Evolutionary conservation across 768 basidiomycete species (phyloP).

Genomic region (Russula dissimulans): DNA sequence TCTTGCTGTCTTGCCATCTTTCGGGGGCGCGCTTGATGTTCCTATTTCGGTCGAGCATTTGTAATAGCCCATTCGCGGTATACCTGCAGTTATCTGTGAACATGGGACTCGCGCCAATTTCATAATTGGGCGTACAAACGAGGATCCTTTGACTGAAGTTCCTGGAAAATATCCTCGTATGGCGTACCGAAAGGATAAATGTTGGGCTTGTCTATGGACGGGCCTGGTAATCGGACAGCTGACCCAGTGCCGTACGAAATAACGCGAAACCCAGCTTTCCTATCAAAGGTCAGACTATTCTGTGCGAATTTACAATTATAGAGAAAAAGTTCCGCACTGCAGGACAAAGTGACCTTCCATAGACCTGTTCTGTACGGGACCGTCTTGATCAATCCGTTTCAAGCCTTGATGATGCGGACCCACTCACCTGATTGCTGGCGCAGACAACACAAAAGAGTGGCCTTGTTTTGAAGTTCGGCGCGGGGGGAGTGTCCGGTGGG

Average conservation of each 20-base stretch:
- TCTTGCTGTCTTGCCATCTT: constrained; percentile 89
- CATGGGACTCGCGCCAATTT: background rate
- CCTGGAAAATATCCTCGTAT: constrained; percentile 91
- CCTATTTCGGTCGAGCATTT: constrained; percentile 95
- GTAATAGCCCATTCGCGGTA: constrained; percentile 83
- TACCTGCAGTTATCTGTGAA: constrained; percentile 44
- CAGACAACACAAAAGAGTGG: constrained; percentile 97
- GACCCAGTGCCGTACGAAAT: constrained; percentile 96
- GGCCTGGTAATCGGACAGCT: constrained; percentile 90
- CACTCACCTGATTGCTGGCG: constrained; percentile 91
- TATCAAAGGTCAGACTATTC: constrained; percentile 27
- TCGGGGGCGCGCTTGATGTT: constrained; percentile 89
- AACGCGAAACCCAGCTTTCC: constrained; percentile 86
- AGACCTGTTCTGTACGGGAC: constrained; percentile 69
- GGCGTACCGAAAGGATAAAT: constrained; percentile 96
- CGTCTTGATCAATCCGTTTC: background rate
- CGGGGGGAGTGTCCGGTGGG: background rate
- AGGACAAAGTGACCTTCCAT: constrained; percentile 97
- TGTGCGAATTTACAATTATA: background rate
- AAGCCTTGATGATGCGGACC: background rate
- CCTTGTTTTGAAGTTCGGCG: constrained; percentile 45
- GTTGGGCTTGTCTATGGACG: constrained; percentile 95
- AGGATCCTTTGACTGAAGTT: constrained; percentile 73
- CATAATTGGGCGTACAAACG: constrained; percentile 49
- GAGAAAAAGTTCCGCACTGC: constrained; percentile 45